Evolutionary conservation across 2,329 filamentous ascomycete species (phyloP), one percentile per base, ranked within the genome.

Genomic region (Cryphonectria parasitica): DNA sequence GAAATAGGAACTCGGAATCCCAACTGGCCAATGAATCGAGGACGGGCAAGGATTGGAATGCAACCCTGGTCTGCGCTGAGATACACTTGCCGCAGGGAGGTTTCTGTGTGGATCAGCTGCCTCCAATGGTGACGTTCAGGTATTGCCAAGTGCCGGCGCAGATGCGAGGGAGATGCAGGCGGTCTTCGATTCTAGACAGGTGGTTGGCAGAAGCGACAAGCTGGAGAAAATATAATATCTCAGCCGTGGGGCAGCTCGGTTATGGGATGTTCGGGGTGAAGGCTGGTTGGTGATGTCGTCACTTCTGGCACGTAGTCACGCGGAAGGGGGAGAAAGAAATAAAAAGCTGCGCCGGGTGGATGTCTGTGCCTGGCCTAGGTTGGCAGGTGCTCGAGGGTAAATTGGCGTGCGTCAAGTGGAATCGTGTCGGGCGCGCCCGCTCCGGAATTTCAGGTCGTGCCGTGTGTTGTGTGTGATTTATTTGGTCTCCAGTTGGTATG

Each of bases 381-480:
- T 25, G 54, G 54, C 22, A 49, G 45, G 45, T 4, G 28, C 13
- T 58, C 54, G 54, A 58, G 54, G 28, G 28, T 19, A 19, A 8
- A 31, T 6, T 56, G 52, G 28, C 25, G 54, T 58, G 54, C 28
- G 54, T 58, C 25, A 31, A 5, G 54, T 58, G 54, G 54, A 58
- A 31, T 31, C 17, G 54, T 58, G 54, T 58, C 54, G 25, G 15
- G 54, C 54, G 54, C 54, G 25, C 54, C 25, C 54, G 54, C 54
- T 58, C 54, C 54, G 54, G 54, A 58, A 58, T 58, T 58, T 31
- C 54, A 58, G 25, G 54, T 58, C 54, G 54, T 58, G 25, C 54
- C 54, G 54, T 31, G 54, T 58, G 54, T 58, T 34, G 54, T 34
- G 45, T n/a, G 45, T n/a, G 54, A 58, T 34, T 34, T 34, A 4